Evolutionary conservation across 306 rosid genomes (phyloP).

Genomic region (Castanopsis chinensis): DNA sequence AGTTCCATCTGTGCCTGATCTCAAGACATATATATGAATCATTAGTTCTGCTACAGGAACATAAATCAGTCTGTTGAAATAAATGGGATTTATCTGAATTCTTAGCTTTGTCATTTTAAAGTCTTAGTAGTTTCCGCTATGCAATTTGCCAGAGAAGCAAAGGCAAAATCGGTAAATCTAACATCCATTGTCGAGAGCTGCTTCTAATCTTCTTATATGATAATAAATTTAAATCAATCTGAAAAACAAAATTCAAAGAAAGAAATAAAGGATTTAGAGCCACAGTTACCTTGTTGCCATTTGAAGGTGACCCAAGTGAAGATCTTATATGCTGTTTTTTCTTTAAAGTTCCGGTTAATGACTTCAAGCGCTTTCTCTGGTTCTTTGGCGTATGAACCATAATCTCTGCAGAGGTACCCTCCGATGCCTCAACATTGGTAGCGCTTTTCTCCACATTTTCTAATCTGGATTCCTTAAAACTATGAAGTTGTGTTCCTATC

Average conservation of each 20-base stretch:
- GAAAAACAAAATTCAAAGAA: neutral
- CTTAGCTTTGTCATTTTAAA: conserved; percentile 34
- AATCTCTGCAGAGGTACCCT: conserved; percentile 34
- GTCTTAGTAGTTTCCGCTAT: conserved; percentile 34
- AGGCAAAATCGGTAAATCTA: neutral
- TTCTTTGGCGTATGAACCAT: conserved; percentile 18
- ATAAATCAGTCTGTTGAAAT: conserved; percentile 43
- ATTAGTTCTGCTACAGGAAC: conserved; percentile 71
- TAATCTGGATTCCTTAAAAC: conserved; percentile 28
- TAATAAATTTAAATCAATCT: neutral
- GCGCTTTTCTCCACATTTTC: conserved; percentile 37
- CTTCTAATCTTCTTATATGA: neutral
- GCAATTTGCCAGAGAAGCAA: neutral
- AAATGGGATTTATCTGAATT: conserved; percentile 28
- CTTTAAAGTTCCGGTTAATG: conserved; percentile 37
- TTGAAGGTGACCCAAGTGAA: conserved; percentile 28
- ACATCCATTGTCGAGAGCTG: too few relatives aligned
- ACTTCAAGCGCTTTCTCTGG: conserved; percentile 39
- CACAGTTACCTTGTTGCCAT: conserved; percentile 46
- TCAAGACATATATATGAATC: neutral
- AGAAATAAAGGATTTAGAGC: neutral
- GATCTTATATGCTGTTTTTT: conserved; percentile 40
- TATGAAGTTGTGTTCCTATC: conserved; percentile 30
- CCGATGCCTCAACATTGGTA: conserved; percentile 33
- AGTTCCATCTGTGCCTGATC: neutral